Conservation (phyloP, 768 basidiomycete species). For the Tricholoma sp. region DNA sequence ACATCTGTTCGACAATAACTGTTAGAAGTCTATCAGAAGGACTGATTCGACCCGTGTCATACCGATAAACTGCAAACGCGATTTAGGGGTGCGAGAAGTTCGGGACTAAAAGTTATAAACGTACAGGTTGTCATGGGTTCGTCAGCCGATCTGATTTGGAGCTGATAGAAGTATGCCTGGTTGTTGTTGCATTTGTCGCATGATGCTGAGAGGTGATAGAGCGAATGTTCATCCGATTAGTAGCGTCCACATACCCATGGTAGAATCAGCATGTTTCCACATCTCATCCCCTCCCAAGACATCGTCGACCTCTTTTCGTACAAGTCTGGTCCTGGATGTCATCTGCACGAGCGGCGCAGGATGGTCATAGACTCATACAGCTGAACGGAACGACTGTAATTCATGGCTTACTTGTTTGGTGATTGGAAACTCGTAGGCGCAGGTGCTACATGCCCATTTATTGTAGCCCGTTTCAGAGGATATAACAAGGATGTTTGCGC, state of each 20-base stretch:
- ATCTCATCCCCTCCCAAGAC: slow-evolving; percentile 91
- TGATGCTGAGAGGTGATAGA: slow-evolving; percentile 30
- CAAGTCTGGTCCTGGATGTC: slow-evolving; percentile 82
- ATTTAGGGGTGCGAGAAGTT: background rate
- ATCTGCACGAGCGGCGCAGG: slow-evolving; percentile 46
- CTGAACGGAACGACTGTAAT: background rate
- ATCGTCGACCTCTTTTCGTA: slow-evolving; percentile 91
- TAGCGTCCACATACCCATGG: slow-evolving; percentile 55
- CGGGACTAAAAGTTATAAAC: slow-evolving; percentile 13
- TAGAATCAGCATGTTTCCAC: slow-evolving; percentile 93
- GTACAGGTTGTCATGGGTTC: slow-evolving; percentile 80
- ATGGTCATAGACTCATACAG: too few relatives aligned
- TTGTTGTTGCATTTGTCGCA: slow-evolving; percentile 81
- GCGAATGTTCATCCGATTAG: background rate
- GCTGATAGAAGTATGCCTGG: slow-evolving; percentile 89
- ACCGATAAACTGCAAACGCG: slow-evolving; percentile 55
- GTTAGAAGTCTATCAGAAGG: background rate
- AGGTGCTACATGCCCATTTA: slow-evolving; percentile 92
- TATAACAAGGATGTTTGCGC: slow-evolving; percentile 81
- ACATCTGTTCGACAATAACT: background rate
- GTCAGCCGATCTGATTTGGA: slow-evolving; percentile 93
- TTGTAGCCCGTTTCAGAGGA: slow-evolving; percentile 76
- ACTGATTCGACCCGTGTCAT: slow-evolving; percentile 7
- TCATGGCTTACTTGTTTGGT: slow-evolving; percentile 59
- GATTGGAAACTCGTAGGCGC: slow-evolving; percentile 94